Conservation (phyloP, 2,329 filamentous ascomycete genomes). For the Coleophoma crateriformis region DNA sequence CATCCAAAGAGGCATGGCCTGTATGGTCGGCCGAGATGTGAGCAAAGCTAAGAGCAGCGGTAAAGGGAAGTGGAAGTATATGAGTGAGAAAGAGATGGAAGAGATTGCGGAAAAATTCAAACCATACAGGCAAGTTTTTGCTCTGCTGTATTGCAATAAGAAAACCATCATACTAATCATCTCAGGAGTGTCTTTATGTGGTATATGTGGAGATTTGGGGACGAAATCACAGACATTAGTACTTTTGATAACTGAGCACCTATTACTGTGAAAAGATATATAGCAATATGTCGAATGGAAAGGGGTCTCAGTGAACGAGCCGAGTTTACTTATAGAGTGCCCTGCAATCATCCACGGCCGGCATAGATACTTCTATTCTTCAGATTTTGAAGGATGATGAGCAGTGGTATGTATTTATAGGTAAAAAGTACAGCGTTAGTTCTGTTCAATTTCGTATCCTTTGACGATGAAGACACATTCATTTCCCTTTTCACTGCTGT, state of each 20-base stretch:
- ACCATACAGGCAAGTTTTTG: constrained; percentile 61
- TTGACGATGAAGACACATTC: too few relatives aligned
- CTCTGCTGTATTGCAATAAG: neutral
- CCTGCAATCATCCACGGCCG: too few relatives aligned
- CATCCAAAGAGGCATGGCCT: constrained; percentile 89
- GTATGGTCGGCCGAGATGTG: constrained; percentile 77
- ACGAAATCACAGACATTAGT: constrained; percentile 58
- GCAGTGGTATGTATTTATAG: too few relatives aligned
- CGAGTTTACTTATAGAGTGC: too few relatives aligned
- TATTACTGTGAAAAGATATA: too few relatives aligned
- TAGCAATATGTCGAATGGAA: too few relatives aligned
- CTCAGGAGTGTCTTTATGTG: constrained; percentile 82
- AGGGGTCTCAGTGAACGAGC: too few relatives aligned
- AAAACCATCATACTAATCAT: neutral
- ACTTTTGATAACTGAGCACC: constrained; percentile 30
- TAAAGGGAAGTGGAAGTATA: constrained; percentile 95
- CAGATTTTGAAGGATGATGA: too few relatives aligned
- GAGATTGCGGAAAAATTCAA: constrained; percentile 73
- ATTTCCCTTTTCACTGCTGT: too few relatives aligned
- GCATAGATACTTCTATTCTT: too few relatives aligned
- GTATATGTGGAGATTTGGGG: constrained; percentile 88
- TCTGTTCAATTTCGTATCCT: too few relatives aligned
- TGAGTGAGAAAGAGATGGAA: constrained; percentile 89
- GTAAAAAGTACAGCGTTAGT: too few relatives aligned
- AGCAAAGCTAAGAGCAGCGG: constrained; percentile 73